Conservation (phyloP, 495 filamentous ascomycete species). For the Aspergillus haitiensis region DNA sequence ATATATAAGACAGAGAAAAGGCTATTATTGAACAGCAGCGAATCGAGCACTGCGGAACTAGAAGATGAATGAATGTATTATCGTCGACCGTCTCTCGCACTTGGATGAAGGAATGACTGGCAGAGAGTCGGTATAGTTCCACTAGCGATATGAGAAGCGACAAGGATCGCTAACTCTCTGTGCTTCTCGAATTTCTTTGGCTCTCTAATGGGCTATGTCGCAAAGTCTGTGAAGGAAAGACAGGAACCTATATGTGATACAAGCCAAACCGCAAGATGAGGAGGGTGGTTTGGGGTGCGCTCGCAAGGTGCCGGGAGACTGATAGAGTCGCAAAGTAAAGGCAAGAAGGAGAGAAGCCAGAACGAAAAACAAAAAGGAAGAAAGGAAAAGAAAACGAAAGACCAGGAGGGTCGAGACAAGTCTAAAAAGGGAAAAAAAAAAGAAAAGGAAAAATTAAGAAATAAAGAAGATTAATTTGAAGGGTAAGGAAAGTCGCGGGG, state of each 20-base stretch:
- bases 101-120: conserved; percentile 26
- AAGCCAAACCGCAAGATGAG: conserved; percentile 19
- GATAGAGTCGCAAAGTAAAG: conserved; percentile 28
- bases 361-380: conserved; percentile 27
- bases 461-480: conserved; percentile 29
- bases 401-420: conserved; percentile 27
- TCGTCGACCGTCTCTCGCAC: conserved; percentile 18
- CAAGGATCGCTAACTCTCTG: not conserved
- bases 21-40: conserved; percentile 11
- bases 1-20: conserved; percentile 6
- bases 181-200: conserved; percentile 9
- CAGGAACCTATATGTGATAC: conserved; percentile 32
- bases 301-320: conserved; percentile 24
- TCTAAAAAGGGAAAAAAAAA: conserved; percentile 31
- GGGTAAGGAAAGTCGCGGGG: conserved; percentile 29
- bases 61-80: conserved; percentile 31
- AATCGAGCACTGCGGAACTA: conserved; percentile 17
- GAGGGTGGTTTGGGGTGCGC: conserved; percentile 16
- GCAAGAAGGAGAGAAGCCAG: conserved; percentile 28
- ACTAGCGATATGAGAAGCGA: conserved; percentile 10
- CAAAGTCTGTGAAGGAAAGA: conserved; percentile 34
- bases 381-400: conserved; percentile 26
- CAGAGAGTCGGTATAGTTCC: conserved; percentile 5
- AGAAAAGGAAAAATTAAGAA: conserved; percentile 31
- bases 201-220: conserved; percentile 19